Evolutionary conservation across 2,329 filamentous ascomycete genomes (phyloP).

Genomic region (Sphaerulina vaccinii): DNA sequence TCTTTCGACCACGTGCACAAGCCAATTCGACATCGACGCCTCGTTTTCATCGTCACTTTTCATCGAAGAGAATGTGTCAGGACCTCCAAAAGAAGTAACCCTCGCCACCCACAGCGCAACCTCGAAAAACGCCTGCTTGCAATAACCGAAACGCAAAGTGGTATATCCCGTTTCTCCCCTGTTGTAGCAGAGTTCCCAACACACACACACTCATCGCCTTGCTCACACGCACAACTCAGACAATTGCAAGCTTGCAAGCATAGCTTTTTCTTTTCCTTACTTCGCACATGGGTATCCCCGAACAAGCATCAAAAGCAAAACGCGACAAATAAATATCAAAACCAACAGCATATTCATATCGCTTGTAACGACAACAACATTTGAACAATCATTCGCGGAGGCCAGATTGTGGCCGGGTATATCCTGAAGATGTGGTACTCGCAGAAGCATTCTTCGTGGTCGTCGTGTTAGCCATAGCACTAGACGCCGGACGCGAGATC

Average conservation of each 20-base stretch:
- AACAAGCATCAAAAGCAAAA: constrained; percentile 19
- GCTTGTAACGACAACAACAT: constrained; percentile 14
- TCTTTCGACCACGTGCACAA: neutral
- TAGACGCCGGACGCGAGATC: constrained; percentile 24
- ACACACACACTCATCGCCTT: neutral
- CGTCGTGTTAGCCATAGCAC: constrained; percentile 21
- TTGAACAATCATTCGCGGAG: constrained; percentile 34
- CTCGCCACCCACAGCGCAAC: neutral
- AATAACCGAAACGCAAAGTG: constrained; percentile 21
- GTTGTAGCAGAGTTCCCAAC: neutral
- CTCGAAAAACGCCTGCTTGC: neutral
- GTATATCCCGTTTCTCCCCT: constrained; percentile 23
- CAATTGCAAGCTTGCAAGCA: constrained; percentile 16
- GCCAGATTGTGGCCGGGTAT: constrained; percentile 43
- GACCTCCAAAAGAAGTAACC: neutral
- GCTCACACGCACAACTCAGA: constrained; percentile 3
- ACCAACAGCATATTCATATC: constrained; percentile 6
- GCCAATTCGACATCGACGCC: neutral
- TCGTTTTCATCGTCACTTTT: neutral
- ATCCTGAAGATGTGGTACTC: constrained; percentile 38
- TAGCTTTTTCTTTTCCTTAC: constrained; percentile 21
- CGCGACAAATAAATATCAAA: constrained; percentile 15
- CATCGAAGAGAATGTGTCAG: neutral
- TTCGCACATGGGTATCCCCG: constrained; percentile 23
- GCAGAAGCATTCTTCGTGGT: constrained; percentile 26